Evolutionary conservation across 495 filamentous ascomycete species (phyloP).

Genomic region (Aspergillus mulundensis): DNA sequence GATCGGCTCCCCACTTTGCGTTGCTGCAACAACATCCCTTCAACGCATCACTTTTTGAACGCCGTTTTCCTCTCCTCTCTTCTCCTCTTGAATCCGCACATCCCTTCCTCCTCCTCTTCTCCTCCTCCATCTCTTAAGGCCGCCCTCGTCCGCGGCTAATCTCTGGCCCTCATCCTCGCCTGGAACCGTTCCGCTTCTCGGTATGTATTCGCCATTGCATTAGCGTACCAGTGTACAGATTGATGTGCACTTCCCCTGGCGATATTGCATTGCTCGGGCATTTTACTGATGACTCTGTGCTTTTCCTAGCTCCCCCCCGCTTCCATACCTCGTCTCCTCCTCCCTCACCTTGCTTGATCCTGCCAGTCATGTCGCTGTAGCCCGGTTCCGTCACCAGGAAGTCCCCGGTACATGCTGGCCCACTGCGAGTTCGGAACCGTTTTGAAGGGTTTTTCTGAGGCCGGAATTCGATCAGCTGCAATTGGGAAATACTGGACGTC

Average conservation of each 20-base stretch:
- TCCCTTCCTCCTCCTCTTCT: slow-evolving; percentile 12
- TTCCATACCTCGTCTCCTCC: slow-evolving; percentile 2
- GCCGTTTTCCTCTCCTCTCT: slow-evolving; percentile 27
- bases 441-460: slow-evolving; percentile 9
- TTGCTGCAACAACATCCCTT: slow-evolving; percentile 53
- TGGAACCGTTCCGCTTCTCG: slow-evolving; percentile 14
- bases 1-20: slow-evolving; percentile 46
- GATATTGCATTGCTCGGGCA: slow-evolving; percentile 7
- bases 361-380: slow-evolving; percentile 23
- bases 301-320: slow-evolving; percentile 13
- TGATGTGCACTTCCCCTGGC: slow-evolving; percentile 8
- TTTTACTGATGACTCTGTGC: slow-evolving; percentile 14
- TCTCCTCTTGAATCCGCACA: slow-evolving; percentile 19
- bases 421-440: slow-evolving; percentile 15
- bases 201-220: slow-evolving; percentile 23
- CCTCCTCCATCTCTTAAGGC: slow-evolving; percentile 19
- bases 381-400: slow-evolving; percentile 18
- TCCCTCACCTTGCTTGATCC: slow-evolving; percentile 9
- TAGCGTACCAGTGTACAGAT: slow-evolving; percentile 16
- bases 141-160: slow-evolving; percentile 4
- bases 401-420: slow-evolving; percentile 17
- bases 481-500: slow-evolving; percentile 11
- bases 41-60: slow-evolving; percentile 46
- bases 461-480: slow-evolving; percentile 11
- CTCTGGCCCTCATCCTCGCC: slow-evolving; percentile 18